A percentile compares a stretch with the other conserved stretches of the same genome.
These are phyloP conservation scores for Posidonia oceanica DNA, from an alignment of 116 monocot species.

Conservation along the genomic window DNA sequence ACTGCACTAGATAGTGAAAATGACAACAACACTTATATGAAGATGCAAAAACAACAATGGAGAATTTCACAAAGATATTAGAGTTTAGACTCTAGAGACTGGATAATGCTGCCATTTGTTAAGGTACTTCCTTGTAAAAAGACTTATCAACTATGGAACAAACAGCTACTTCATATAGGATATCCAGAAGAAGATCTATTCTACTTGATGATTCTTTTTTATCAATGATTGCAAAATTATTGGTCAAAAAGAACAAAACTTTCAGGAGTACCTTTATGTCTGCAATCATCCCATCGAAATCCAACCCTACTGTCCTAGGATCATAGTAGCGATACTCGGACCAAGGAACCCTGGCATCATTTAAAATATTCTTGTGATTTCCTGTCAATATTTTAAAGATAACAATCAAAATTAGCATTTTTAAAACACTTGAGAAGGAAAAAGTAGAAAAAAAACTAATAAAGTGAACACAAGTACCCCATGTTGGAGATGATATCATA, in stretches of 20 bases:
- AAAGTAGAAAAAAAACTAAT: background rate
- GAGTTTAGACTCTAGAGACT: no score
- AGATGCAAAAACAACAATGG: no score
- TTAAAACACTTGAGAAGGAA: background rate
- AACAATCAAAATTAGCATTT: background rate
- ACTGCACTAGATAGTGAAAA: no score
- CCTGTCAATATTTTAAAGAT: constrained; percentile 34
- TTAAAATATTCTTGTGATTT: constrained; percentile 99
- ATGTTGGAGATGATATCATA: constrained; percentile 93
- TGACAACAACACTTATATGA: no score
- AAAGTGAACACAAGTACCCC: constrained; percentile 36
- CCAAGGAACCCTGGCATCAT: constrained; percentile 97
- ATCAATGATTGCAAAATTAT: no score
- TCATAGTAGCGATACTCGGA: constrained; percentile 96
- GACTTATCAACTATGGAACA: no score
- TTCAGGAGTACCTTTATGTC: constrained; percentile 66
- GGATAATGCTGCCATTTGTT: no score
- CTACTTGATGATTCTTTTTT: no score
- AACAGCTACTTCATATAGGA: no score
- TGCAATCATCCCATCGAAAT: constrained; percentile 96
- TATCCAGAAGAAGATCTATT: no score
- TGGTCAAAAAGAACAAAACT: background rate
- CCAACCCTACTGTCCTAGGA: constrained; percentile 90
- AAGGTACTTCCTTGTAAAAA: no score
- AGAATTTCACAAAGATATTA: no score